Percentiles rank a stretch among this genome's conserved stretches.
Conservation (phyloP, 768 basidiomycete species). For the Gyrodon lividus region DNA sequence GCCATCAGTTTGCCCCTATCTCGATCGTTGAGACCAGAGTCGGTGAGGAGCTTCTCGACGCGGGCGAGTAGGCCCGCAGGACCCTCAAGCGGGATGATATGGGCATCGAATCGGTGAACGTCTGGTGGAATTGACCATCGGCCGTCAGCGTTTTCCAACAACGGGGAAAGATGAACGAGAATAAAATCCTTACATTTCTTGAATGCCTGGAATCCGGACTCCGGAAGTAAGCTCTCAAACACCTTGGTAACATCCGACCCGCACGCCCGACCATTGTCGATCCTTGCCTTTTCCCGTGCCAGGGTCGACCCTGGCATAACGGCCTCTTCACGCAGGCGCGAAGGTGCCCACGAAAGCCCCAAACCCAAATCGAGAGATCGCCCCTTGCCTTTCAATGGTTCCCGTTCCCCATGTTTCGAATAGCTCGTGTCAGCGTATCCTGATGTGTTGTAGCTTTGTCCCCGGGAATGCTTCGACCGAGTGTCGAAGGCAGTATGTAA, state of each 20-base stretch:
- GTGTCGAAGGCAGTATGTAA: slow-evolving; percentile 33
- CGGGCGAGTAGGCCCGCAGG: slow-evolving; percentile 65
- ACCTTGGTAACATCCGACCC: slow-evolving; percentile 37
- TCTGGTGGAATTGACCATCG: slow-evolving; percentile 39
- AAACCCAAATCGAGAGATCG: slow-evolving; percentile 71
- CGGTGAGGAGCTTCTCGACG: slow-evolving; percentile 58
- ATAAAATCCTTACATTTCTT: slow-evolving; percentile 58
- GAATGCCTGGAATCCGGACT: slow-evolving; percentile 40
- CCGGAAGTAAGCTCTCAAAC: slow-evolving; percentile 36
- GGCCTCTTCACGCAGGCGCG: slow-evolving; percentile 64
- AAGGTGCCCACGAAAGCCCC: slow-evolving; percentile 72
- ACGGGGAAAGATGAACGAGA: slow-evolving; percentile 1
- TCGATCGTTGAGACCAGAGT: slow-evolving; percentile 47
- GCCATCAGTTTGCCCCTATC: slow-evolving; percentile 53
- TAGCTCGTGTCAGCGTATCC: slow-evolving; percentile 19
- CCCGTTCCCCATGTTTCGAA: slow-evolving; percentile 15
- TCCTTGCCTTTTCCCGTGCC: slow-evolving; percentile 29
- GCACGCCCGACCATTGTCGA: slow-evolving; percentile 14
- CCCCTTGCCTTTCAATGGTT: slow-evolving; percentile 51
- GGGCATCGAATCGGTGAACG: slow-evolving; percentile 72
- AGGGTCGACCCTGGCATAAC: slow-evolving; percentile 44
- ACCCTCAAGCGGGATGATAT: slow-evolving; percentile 74
- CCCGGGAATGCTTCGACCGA: slow-evolving; percentile 26
- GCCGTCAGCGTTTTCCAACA: slow-evolving; percentile 9
- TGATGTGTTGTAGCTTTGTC: slow-evolving; percentile 24